Base-by-base conservation (phyloP, 495 filamentous ascomycete species). In the Penicillium simplicissimum region DNA sequence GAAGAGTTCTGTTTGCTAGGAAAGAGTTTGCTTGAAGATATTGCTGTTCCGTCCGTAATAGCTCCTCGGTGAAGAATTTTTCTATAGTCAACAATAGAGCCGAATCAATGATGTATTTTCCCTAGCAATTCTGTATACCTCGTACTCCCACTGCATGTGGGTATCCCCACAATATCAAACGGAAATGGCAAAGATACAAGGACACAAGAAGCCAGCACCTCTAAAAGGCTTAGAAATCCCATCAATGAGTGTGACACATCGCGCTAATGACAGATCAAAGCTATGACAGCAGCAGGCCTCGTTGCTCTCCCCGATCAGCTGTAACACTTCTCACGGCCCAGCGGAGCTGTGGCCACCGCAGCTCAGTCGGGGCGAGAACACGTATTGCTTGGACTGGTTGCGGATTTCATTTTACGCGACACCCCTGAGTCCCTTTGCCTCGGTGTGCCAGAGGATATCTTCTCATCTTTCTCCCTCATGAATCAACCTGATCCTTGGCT, bases 121-220 rank as follows among this genome's bases (percentile, higher is more conserved):
- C 51, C 0, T n/a, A 33, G 31, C 3, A 28, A 48, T 17, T 0
- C 17, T 15, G 21, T 48, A 49, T 49, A 49, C 23, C 25, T 49
- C 45, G 45, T 49, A 14, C 45, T 48, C 23, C 21, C n/a, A 17
- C 4, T 48, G 34, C 35, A 55, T 55, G 31, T 42, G 36, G 15
- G 15, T 35, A 55, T 55, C 53, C 17, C 53, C 53, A 55, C 53
- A 49, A 31, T n/a, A 49, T 31, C 4, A 28, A 49, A 45, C 42
- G 17, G 42, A 23, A 19, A 25, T n/a, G 2, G 11, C 45, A 31
- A 49, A 25, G 15, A 13, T 14, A 31, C 45, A 49, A n/a, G 23
- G 23, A 15, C 11, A 31, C 11, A 4, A 13, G 11, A 49, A 49
- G 45, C 23, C 21, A 49, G 23, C 11, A 1, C n/a, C 10, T 3